Evolutionary conservation across 2,329 filamentous ascomycete genomes (phyloP).

Genomic region (Biscogniauxia mediterranea): DNA sequence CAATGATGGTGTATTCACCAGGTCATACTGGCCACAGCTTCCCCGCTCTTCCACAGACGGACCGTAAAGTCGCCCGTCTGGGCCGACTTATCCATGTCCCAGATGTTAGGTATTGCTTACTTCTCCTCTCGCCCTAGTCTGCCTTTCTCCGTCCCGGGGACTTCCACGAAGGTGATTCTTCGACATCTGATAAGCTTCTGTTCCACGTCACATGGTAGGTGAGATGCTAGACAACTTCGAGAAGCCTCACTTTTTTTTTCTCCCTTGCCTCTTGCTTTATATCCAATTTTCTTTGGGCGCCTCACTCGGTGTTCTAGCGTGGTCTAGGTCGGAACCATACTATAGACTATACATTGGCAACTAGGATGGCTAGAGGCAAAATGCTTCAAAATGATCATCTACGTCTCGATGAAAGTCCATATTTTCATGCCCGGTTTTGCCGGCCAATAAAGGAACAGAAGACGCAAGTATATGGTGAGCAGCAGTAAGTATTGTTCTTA

Average conservation of each 20-base stretch:
- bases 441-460: neutral
- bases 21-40: neutral
- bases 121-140: neutral
- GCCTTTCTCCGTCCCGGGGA: neutral
- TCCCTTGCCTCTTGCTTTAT: neutral
- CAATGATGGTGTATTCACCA: too few species aligned
- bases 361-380: neutral
- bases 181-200: neutral
- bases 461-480: slow-evolving; percentile 2
- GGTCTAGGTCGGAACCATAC: neutral
- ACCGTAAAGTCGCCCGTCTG: neutral
- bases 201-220: neutral
- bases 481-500: slow-evolving; percentile 2
- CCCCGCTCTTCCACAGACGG: neutral
- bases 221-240: neutral
- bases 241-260: slow-evolving; percentile 2
- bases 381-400: neutral
- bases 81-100: neutral
- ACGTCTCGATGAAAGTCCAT: neutral
- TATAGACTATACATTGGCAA: neutral
- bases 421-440: neutral
- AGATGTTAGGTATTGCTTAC: neutral
- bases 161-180: neutral
- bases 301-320: neutral
- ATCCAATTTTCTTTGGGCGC: neutral